These are phyloP conservation scores for Capniomyces stellatus DNA, from an alignment of 371 early-diverging fungal species.

Conservation along the genomic window DNA sequence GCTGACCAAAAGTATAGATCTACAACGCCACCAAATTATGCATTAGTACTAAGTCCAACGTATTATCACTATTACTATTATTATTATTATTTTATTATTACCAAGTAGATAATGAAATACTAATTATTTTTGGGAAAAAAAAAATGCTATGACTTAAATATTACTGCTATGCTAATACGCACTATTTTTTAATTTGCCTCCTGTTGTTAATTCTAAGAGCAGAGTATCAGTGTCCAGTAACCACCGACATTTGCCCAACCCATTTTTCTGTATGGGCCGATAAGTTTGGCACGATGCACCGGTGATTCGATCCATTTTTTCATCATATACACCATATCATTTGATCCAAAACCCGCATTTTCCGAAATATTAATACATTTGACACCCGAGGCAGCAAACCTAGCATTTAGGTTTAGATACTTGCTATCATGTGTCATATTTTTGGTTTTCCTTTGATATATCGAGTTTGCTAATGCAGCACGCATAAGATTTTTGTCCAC, in stretches of 20 bases:
- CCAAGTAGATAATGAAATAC: too few species aligned
- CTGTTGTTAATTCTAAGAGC: too few species aligned
- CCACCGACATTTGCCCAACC: not conserved
- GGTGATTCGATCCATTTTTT: slow-evolving; percentile 25
- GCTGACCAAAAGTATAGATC: too few species aligned
- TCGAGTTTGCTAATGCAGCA: slow-evolving; percentile 9
- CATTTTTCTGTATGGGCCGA: slow-evolving; percentile 3
- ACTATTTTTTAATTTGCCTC: too few species aligned
- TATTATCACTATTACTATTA: too few species aligned
- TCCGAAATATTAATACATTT: not conserved
- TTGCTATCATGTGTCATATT: slow-evolving; percentile 15
- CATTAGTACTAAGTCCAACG: too few species aligned
- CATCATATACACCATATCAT: slow-evolving; percentile 7
- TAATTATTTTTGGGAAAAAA: too few species aligned
- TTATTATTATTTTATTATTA: too few species aligned
- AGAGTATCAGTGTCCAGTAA: not conserved
- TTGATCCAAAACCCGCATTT: not conserved
- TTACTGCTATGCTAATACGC: too few species aligned
- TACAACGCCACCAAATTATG: too few species aligned
- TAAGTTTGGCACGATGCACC: slow-evolving; percentile 25
- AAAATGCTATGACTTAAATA: too few species aligned
- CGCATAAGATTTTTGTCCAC: not conserved
- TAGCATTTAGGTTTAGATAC: not conserved
- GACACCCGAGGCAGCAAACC: not conserved
- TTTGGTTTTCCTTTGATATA: slow-evolving; percentile 15